Base-by-base conservation (phyloP, 1,284 basidiomycete genomes). In the Apiotrichum laibachii region DNA sequence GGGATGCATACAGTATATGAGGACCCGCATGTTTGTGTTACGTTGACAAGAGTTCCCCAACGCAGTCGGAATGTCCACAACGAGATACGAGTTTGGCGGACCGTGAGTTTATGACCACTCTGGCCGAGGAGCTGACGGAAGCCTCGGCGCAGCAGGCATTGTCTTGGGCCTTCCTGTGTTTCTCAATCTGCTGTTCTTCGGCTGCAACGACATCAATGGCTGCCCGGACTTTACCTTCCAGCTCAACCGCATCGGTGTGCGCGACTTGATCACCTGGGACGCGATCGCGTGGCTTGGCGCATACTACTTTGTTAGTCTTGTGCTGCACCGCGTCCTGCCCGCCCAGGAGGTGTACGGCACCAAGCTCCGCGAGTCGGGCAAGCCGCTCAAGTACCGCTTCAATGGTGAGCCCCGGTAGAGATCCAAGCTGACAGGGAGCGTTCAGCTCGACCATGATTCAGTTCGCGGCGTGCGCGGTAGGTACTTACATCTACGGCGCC, bases 361-460 rank as follows among this genome's bases (percentile, higher is more conserved):
- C 31, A 56, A 56, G 48, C 48, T 56, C n/a, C 55, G 48, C 48
- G 55, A 50, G 55, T 56, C 55, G 3, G 55, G 55, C 13, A 50
- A 56, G 33, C 40, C 55, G 19, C 55, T 56, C 55, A 56, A 44
- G 40, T 56, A 56, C 21, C 47, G 55, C 12, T 56, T 56, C 42
- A 56, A 56, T 26, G 47, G 55, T 56, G 22, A 1, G 55, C 33
- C 1, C 10, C 22, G 6, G 5, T 31, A 2, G 9, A 22, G 10
- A 7, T 37, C 33, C 9, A 37, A 10, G 13, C 48, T 56, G 19
- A 56, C 42, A 44, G 15, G 8, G 40, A 56, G 55, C 55, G 1
- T 56, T 56, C 16, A 7, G 19, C 12, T 48, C 55, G 13, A 56
- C 55, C 7, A 33, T 56, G 5, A 48, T 56, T 9, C 40, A 56